Percentiles rank a stretch among this genome's conserved stretches.
Evolutionary conservation across 108 stramenopile genomes (phyloP).

Genomic region (Conticribra guillardii): DNA sequence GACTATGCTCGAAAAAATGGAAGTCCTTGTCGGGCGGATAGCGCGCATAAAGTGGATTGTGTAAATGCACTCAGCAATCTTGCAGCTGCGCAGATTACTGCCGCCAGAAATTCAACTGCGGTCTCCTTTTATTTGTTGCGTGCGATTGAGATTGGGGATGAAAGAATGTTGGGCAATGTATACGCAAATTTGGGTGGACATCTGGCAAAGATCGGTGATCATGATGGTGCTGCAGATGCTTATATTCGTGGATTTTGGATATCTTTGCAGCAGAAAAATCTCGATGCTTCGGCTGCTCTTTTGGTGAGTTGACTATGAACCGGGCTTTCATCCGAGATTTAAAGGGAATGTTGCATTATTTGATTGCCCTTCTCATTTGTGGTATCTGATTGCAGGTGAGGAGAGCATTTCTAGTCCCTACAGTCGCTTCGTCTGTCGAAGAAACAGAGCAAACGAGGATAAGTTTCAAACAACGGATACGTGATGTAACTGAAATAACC

Average conservation of each 20-base stretch:
- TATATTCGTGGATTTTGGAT: slow-evolving; percentile 25
- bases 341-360: no score
- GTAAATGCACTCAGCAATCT: slow-evolving; percentile 31
- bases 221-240: slow-evolving; percentile 29
- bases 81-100: slow-evolving; percentile 12
- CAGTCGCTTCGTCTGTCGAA: slow-evolving; percentile 16
- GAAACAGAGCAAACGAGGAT: slow-evolving; percentile 10
- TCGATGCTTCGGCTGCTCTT: slow-evolving; percentile 10
- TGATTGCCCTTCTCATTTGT: no score
- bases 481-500: slow-evolving; percentile 14
- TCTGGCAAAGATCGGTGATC: slow-evolving; percentile 21
- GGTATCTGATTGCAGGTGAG: no score
- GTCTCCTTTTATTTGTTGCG: slow-evolving; percentile 9
- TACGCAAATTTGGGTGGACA: slow-evolving; percentile 30
- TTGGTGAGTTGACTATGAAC: no score
- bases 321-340: no score
- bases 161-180: slow-evolving; percentile 20
- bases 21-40: slow-evolving; percentile 3
- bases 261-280: slow-evolving; percentile 6
- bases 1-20: slow-evolving; percentile 3
- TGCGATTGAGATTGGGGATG: slow-evolving; percentile 38
- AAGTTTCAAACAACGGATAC: slow-evolving; percentile 18
- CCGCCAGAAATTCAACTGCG: slow-evolving; percentile 22
- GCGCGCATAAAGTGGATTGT: slow-evolving; percentile 8
- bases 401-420: slow-evolving; percentile 23